Base-by-base conservation (phyloP, 2,329 filamentous ascomycete species). In the Dothideomycetidae sp. region DNA sequence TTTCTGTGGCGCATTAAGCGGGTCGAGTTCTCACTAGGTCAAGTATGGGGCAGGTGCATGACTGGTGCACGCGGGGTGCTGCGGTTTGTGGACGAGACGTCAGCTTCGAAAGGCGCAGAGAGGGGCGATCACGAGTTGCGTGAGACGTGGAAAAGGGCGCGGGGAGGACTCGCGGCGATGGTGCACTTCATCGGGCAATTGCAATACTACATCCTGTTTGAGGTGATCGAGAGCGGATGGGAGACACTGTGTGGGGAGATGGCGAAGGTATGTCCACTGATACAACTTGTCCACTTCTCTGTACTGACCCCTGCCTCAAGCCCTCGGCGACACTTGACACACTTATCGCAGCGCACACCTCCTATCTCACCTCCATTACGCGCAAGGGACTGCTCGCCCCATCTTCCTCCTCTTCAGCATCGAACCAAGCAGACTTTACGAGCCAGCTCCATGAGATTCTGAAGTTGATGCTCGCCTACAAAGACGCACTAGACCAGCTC, bases 1-100 rank as follows among this genome's bases (percentile, higher is more conserved):
- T 94, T 98, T 53, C 70, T 98, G 3, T 98, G 90, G 88, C 79
- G 90, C 44, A 84, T 98, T 53, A 98, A 98, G 62, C 79, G 90
- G 17, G 90, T 98, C 36, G 90, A 98, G 53, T 98, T 96, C 52
- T 86, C 83, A 0, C 71, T 98, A 1, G 73, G 80, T 4, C 84
- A 81, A 10, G 90, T 84, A 29, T 98, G 90, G 86, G 77, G 90
- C 40, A 81, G 86, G 46, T 93, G 81, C 59, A 96, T 94, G 76
- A 98, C 90, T 0, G 90, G 90, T 31, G 76, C 86, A 3, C 73
- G 90, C 42, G 85, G 88, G n/a, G 85, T 96, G 1, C 71, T 98
- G 5, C 78, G 81, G 44, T 80, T 73, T 19, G 71, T 81, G 3
- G 77, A 84, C 34, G 75, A 79, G 48, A 29, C 19, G 16, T 14